These are phyloP conservation scores for grape (Vitis vinifera) DNA, from an alignment of 164 flowering plant genomes.

Conservation along the genomic window DNA sequence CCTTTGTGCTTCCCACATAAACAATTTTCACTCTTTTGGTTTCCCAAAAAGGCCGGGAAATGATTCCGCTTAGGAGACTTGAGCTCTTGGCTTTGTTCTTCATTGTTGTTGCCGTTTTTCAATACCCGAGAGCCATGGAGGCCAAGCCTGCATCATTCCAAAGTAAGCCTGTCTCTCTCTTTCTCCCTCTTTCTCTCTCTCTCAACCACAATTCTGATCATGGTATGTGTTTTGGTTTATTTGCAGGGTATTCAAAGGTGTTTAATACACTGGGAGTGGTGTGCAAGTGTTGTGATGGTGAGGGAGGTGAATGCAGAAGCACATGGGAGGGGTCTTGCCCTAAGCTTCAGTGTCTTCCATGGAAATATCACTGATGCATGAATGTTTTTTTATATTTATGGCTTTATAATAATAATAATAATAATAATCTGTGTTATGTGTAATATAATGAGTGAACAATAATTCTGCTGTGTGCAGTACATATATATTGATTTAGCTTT, in stretches of 20 bases:
- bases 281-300: constrained; percentile 43
- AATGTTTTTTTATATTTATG: too few species aligned
- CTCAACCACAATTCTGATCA: background rate
- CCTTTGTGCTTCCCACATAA: too few species aligned
- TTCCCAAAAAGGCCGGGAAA: background rate
- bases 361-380: constrained; percentile 24
- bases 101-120: background rate
- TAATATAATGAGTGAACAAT: too few species aligned
- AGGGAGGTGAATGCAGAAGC: constrained; percentile 23
- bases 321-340: constrained; percentile 32
- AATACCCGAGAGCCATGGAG: constrained; percentile 6
- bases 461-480: too few species aligned
- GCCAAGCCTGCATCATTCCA: constrained; percentile 7
- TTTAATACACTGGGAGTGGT: constrained; percentile 27
- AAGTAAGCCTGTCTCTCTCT: constrained; percentile 5
- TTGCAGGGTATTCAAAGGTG: constrained; percentile 17
- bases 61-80: constrained; percentile 1
- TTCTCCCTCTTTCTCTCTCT: background rate
- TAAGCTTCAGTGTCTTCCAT: constrained; percentile 39
- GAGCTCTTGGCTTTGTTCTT: constrained; percentile 5
- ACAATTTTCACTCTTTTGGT: too few species aligned
- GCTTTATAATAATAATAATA: too few species aligned
- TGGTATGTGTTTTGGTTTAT: background rate
- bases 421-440: too few species aligned
- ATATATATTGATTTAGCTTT: too few species aligned